A percentile compares a stretch with the other conserved stretches of the same genome.
Evolutionary conservation across 129 eudicot genomes (phyloP).

Genomic region (Escallonia herrerae): DNA sequence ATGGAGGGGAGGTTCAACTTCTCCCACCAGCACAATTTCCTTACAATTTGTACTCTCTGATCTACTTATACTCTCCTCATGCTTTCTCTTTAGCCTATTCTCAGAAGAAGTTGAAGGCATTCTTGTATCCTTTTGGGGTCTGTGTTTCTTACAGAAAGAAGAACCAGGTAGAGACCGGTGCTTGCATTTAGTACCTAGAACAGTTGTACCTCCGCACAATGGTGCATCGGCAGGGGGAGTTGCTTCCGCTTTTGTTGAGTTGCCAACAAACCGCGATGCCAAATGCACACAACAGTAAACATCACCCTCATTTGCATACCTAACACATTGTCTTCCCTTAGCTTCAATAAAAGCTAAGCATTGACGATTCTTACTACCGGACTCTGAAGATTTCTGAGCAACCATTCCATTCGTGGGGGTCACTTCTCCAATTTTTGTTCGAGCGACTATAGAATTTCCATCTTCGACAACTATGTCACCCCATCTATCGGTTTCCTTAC

Average conservation of each 20-base stretch:
- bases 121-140: conserved; percentile 37
- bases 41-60: conserved; percentile 27
- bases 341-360: conserved; percentile 87
- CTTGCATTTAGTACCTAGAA: conserved; percentile 91
- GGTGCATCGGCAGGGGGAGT: conserved; percentile 45
- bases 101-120: conserved; percentile 29
- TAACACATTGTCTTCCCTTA: conserved; percentile 90
- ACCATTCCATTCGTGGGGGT: conserved; percentile 27
- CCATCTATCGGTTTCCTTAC: conserved; percentile 38
- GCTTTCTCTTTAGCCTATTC: conserved; percentile 55
- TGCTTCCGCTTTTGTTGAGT: conserved; percentile 39
- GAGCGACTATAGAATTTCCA: conserved; percentile 33
- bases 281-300: conserved; percentile 91
- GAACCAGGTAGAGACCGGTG: conserved; percentile 67
- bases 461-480: conserved; percentile 62
- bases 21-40: conserved; percentile 44
- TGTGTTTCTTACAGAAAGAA: conserved; percentile 87
- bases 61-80: conserved; percentile 28
- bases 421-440: conserved; percentile 29
- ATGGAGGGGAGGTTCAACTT: conserved; percentile 26
- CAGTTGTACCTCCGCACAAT: conserved; percentile 90
- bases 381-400: conserved; percentile 20
- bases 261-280: conserved; percentile 46
- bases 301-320: conserved; percentile 97
- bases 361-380: conserved; percentile 45